Evolutionary conservation across 192 early-diverging fungal species (phyloP), one percentile per base, ranked within the genome.

Genomic region (Coemansia reversa): DNA sequence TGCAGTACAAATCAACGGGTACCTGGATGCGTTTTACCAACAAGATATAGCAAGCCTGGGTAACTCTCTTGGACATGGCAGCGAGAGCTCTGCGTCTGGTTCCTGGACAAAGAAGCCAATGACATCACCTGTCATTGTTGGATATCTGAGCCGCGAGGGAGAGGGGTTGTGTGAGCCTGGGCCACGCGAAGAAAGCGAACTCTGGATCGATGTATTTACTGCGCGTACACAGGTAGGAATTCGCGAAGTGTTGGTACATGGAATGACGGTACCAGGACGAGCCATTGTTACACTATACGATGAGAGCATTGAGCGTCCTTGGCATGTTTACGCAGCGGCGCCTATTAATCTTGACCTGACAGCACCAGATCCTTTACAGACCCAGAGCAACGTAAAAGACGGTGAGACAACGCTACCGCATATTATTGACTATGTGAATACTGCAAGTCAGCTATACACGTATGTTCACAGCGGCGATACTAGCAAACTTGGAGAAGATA

Each of bases 61-160:
- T n/a, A 16, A 12, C 12, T 16, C 12, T 16, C 14, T 45, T 16
- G 9, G 39, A 12, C 9, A 16, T 45, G 12, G 24, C 42, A 24
- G 30, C 28, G 64, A 51, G 9, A 9, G 19, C 1, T n/a, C 64
- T 58, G 25, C 25, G 8, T 1, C 19, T 48, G 48, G 39, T 16
- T 16, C 39, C 1, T 45, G 9, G 39, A 16, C 39, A 45, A 49
- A 33, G 20, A 50, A 24, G 51, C 45, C 27, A 33, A 58, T 60
- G 20, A 9, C 25, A 39, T 56, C 58, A 48, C 72, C 72, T 23
- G 32, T 45, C 6, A 66, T 81, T 18, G 62, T 81, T 8, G 78
- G 78, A 19, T 81, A 81, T 45, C 57, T 81, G 58, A 81, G 78
- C 52, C 72, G 78, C n/a, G 78, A 81, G 25, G 66, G 72, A 45